phyloP scores from a whole-genome alignment of 2,329 filamentous ascomycete species.

The Taxawa tesnikishii region DNA sequence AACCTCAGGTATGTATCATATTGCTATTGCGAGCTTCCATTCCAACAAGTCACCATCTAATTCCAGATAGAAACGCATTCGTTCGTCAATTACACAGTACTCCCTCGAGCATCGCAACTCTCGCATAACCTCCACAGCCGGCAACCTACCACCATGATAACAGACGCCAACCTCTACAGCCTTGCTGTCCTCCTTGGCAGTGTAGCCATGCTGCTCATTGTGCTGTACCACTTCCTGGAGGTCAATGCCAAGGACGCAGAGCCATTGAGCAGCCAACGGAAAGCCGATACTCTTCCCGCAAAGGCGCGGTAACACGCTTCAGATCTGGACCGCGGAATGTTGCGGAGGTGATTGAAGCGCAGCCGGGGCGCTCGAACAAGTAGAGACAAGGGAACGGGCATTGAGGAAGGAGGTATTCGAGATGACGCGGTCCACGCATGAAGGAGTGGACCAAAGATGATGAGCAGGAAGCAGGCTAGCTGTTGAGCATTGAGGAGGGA shows the following conservation, averaged over 20 bases:
- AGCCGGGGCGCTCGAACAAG: no score
- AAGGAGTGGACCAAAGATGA: no score
- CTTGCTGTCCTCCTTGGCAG: constrained; percentile 89
- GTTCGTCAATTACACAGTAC: no score
- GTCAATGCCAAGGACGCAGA: constrained; percentile 62
- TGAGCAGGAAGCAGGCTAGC: no score
- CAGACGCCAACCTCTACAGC: constrained; percentile 80
- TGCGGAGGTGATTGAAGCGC: no score
- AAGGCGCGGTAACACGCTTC: constrained; percentile 7
- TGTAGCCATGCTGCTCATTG: constrained; percentile 79
- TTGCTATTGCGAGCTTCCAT: no score
- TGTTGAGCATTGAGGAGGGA: no score
- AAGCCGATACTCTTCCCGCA: constrained; percentile 18
- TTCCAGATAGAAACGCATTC: no score
- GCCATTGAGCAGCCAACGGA: constrained; percentile 17
- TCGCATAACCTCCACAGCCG: no score
- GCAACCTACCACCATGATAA: constrained; percentile 60
- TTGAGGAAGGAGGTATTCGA: neutral
- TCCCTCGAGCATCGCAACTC: no score
- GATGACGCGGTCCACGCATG: neutral
- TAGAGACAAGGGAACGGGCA: neutral
- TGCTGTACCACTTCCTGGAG: constrained; percentile 93
- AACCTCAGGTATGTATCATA: no score
- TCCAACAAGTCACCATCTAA: no score
- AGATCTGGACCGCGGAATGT: neutral